Evolutionary conservation across 2,329 filamentous ascomycete species (phyloP), one percentile per base, ranked within the genome.

Genomic region (Colletotrichum tamarilloi): DNA sequence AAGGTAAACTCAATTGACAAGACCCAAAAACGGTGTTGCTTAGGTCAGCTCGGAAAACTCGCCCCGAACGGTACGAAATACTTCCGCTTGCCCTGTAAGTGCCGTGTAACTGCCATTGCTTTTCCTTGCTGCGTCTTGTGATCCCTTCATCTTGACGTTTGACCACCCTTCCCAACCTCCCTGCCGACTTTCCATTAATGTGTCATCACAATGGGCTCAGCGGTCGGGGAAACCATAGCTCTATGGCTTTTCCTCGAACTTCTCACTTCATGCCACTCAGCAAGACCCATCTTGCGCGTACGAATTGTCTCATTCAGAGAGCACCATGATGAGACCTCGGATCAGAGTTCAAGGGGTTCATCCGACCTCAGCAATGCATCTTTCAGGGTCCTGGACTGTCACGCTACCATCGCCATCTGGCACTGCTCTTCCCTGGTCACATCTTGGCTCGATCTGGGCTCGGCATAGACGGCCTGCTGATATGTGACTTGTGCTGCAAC

Each of bases 41-140:
- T 68, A 68, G 35, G 64, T 72, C 68, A 68, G 68, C 68, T 62
- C n/a, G 35, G 64, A 12, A 49, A 11, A 32, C 30, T 3, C 14
- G 1, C 26, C 7, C 28, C 38, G 22, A 57, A 16, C 46, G 38
- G 32, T 42, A 58, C 38, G 14, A 19, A 8, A 12, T 42, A 42
- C 38, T 42, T 35, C 32, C 32, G 0, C 32, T 35, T 35, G 4
- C 32, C 32, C 32, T 35, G 32, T 35, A 5, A 35, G 11, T 35
- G 4, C 11, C 32, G 11, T 35, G 32, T 5, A 35, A 35, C 11
- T 35, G 32, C 32, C 32, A 12, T 35, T 11, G 9, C 58, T 57
- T 63, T 64, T 64, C 38, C 19, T 49, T 7, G 14, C 26, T 59
- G 53, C 22, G 28, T 11, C 8, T 49, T 38, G 22, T 30, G 38